These are phyloP conservation scores for Boechera divaricarpa DNA, from an alignment of 345 rosid species.

Conservation along the genomic window DNA sequence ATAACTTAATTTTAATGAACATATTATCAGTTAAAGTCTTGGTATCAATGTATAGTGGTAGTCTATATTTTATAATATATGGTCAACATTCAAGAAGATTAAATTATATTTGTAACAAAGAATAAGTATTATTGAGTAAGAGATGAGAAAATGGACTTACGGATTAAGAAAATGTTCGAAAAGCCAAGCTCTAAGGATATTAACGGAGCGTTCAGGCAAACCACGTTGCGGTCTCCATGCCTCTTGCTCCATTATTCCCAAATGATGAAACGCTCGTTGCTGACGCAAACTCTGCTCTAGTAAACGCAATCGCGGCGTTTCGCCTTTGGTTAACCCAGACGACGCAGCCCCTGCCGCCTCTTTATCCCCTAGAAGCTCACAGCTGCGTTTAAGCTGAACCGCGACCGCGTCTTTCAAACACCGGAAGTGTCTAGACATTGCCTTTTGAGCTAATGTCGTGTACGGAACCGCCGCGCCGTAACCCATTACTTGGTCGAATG, in stretches of 20 bases:
- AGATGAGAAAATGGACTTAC: constrained; percentile 53
- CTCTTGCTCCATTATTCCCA: constrained; percentile 92
- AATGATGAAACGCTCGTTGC: constrained; percentile 92
- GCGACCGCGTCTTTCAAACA: constrained; percentile 86
- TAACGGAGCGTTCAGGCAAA: constrained; percentile 91
- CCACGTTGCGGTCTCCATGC: constrained; percentile 99
- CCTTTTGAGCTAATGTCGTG: constrained; percentile 90
- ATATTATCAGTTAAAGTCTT: neutral
- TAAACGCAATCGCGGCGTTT: constrained; percentile 82
- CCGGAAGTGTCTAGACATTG: constrained; percentile 98
- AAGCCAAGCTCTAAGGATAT: constrained; percentile 96
- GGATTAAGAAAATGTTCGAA: constrained; percentile 98
- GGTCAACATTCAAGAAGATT: neutral
- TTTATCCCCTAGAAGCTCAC: constrained; percentile 83
- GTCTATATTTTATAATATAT: neutral
- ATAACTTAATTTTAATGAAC: neutral
- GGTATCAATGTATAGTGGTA: constrained; percentile 9
- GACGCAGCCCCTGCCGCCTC: constrained; percentile 65
- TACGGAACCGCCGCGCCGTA: constrained; percentile 76
- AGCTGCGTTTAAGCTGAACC: constrained; percentile 73
- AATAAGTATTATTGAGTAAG: constrained; percentile 1
- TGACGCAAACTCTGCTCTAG: constrained; percentile 89
- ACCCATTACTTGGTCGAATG: constrained; percentile 88
- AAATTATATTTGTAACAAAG: neutral
- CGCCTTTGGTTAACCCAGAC: constrained; percentile 81